Evolutionary conservation across 1,139 yeast species (phyloP), one percentile per base, ranked within the genome.

Genomic region (Lipomyces yarrowii): DNA sequence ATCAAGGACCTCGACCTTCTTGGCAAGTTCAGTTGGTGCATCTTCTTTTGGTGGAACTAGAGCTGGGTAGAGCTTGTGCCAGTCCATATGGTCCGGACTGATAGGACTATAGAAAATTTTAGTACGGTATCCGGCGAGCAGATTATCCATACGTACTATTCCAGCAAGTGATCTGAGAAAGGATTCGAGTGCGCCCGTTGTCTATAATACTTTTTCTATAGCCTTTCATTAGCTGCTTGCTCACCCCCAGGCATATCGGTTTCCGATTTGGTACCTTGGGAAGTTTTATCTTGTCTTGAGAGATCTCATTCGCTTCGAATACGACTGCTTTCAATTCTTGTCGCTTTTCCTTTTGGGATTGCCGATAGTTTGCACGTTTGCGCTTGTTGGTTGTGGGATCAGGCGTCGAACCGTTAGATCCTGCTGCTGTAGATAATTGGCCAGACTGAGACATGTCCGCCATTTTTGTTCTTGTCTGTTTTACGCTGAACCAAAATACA

Each of bases 171-270:
- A 77, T 94, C 99, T 23, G 97, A 90, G 74, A 94, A 94, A 33
- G 99, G 99, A 75, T 94, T 94, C 1, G 98, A 92, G 76, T 94
- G 99, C 1, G 99, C 99, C 77, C 99, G 82, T 79, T 94, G 99
- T 76, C 99, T 85, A 77, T 94, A 96, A 77, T 84, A 94, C 73
- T 94, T 84, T 78, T 96, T 96, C 78, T 90, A 21, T 15, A 48
- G 1, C 83, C 55, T 83, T 75, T 62, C 71, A 74, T 59, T 42
- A 42, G 18, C 11, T 18, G 10, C 48, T 18, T 42, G n/a, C n/a
- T 42, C 18, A 42, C 7, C 18, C 18, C 23, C 13, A 42, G 23
- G n/a, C 18, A 42, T 42, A 2, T 10, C 23, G 6, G 48, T 21
- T 42, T 11, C 8, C 7, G 3, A 18, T 18, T 37, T 42, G 59